Conservation (phyloP, 768 basidiomycete species). For the Trametes villosa region DNA sequence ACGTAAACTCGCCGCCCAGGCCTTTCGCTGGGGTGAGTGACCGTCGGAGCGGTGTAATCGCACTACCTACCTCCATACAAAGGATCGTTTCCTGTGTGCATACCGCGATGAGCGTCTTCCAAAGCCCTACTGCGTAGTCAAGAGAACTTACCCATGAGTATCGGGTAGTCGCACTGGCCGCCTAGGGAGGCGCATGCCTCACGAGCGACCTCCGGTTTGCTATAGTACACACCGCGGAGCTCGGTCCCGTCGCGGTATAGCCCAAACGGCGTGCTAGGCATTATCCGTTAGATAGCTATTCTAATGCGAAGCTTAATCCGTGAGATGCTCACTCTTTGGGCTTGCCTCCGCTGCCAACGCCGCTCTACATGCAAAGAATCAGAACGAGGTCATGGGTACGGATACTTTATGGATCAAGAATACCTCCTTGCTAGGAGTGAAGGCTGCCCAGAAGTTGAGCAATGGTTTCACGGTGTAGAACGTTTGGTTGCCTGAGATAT, state of each 20-base stretch:
- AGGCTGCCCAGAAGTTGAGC: slow-evolving; percentile 83
- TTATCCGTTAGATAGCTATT: background rate
- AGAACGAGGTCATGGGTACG: background rate
- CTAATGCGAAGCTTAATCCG: background rate
- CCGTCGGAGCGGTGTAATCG: background rate
- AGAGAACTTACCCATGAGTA: slow-evolving; percentile 61
- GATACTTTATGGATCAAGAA: background rate
- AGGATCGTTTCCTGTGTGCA: slow-evolving; percentile 69
- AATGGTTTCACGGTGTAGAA: slow-evolving; percentile 77
- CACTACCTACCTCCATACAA: slow-evolving; percentile 67
- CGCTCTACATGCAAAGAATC: slow-evolving; percentile 50
- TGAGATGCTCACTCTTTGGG: slow-evolving; percentile 63
- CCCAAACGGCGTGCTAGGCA: slow-evolving; percentile 68
- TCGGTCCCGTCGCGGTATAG: slow-evolving; percentile 81
- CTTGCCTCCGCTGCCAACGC: slow-evolving; percentile 67
- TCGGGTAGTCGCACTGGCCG: slow-evolving; percentile 72
- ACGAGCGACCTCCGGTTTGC: slow-evolving; percentile 64
- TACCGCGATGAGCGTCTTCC: no score
- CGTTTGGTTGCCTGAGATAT: slow-evolving; percentile 74
- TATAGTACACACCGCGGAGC: slow-evolving; percentile 72
- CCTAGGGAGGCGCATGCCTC: slow-evolving; percentile 71
- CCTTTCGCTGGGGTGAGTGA: slow-evolving; percentile 43
- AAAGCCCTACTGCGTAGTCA: no score
- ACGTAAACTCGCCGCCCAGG: slow-evolving; percentile 80
- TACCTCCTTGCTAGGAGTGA: slow-evolving; percentile 76